Evolutionary conservation across 2,329 filamentous ascomycete genomes (phyloP), one percentile per base, ranked within the genome.

Genomic region (Aspergillus intermedius): DNA sequence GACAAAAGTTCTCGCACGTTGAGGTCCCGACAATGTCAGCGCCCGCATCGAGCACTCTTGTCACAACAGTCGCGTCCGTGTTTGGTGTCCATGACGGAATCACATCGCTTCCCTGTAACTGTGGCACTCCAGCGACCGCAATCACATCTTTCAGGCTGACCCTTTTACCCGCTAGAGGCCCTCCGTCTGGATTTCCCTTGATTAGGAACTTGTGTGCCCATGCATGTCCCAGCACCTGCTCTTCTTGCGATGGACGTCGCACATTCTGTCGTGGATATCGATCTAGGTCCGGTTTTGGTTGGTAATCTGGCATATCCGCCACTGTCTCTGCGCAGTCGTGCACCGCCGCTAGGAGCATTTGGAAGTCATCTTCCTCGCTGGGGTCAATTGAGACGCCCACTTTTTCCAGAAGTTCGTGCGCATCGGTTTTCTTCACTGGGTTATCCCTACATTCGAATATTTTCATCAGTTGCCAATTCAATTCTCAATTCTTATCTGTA

Each of bases 71-170:
- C 0, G 79, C 78, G 58, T 81, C 78, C 2, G 74, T 75, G 4
- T 61, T 67, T 0, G 78, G 76, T 0, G 69, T 75, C 77, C 77
- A 81, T 0, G 71, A 67, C 1, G 59, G 68, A 50, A 73, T 75
- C 12, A 73, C 72, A 52, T 79, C 74, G 39, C 73, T 80, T 0
- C 78, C 77, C 39, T 74, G 72, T 47, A 79, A 70, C 46, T 78
- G 75, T 0, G 78, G 77, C 1, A 81, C 74, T 0, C 72, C 74
- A 1, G 76, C 76, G 1, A 81, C 76, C 3, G 75, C 73, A 34
- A 80, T 74, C 25, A 76, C 77, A 53, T 81, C 78, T 55, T 81
- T 81, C 12, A 81, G 51, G 49, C 74, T 77, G 3, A 79, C 56
- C 0, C 69, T 74, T 44, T 75, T 79, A 0, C 71, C 74, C 45